Percentiles rank a stretch among this genome's conserved stretches.
phyloP scores from a whole-genome alignment of 2,329 filamentous ascomycete species.

The Exophiala bonariae region DNA sequence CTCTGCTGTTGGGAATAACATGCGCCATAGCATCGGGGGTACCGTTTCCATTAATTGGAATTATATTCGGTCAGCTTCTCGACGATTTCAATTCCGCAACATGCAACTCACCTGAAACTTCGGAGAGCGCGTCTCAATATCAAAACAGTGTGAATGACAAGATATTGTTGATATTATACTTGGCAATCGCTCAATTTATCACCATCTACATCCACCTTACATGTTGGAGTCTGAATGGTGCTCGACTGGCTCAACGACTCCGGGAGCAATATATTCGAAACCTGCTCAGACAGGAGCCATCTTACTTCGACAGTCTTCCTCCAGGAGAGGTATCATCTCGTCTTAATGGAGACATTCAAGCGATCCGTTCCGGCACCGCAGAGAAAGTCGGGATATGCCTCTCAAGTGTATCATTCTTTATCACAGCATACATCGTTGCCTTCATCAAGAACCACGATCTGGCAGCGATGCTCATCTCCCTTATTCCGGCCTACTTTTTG shows the following conservation, averaged over 20 bases:
- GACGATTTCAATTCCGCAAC: constrained; percentile 35
- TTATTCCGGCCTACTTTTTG: constrained; percentile 47
- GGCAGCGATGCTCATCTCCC: constrained; percentile 46
- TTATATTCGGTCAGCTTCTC: constrained; percentile 41
- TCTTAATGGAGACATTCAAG: constrained; percentile 48
- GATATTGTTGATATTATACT: constrained; percentile 63
- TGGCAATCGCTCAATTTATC: constrained; percentile 64
- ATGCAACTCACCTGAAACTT: constrained; percentile 8
- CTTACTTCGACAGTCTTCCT: constrained; percentile 38
- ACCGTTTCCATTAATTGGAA: constrained; percentile 40
- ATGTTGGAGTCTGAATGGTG: constrained; percentile 65
- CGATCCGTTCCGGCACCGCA: constrained; percentile 47
- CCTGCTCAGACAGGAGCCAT: constrained; percentile 29
- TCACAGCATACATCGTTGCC: constrained; percentile 51
- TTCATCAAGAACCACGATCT: constrained; percentile 49
- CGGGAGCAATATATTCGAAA: constrained; percentile 47
- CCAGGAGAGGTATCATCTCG: constrained; percentile 49
- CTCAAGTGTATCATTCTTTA: constrained; percentile 47
- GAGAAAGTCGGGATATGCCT: constrained; percentile 52
- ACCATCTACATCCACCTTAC: constrained; percentile 65
- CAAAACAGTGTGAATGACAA: constrained; percentile 55
- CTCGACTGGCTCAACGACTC: constrained; percentile 63
- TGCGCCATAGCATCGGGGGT: constrained; percentile 37
- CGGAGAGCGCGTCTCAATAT: constrained; percentile 1
- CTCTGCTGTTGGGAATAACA: constrained; percentile 22